Percentiles rank a stretch among this genome's conserved stretches.
phyloP scores from a whole-genome alignment of 2,329 filamentous ascomycete genomes.

The Ceratocystis alfenasii region DNA sequence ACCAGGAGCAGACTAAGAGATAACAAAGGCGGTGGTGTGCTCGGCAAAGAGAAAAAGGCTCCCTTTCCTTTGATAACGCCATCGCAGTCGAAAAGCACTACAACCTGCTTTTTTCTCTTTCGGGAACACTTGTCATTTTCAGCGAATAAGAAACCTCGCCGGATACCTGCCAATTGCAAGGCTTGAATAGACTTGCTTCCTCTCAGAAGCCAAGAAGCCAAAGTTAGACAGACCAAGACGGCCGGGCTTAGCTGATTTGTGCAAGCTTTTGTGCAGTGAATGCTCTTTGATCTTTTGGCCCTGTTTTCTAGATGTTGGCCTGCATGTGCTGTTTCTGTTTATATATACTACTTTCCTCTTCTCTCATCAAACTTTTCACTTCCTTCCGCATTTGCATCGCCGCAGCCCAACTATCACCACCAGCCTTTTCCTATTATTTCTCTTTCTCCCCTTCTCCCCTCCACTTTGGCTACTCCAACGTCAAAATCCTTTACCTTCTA shows the following conservation, averaged over 20 bases:
- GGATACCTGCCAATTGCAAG: neutral
- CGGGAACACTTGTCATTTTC: neutral
- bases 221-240: neutral
- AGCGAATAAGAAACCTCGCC: constrained; percentile 2
- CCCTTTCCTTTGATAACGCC: constrained; percentile 1
- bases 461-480: neutral
- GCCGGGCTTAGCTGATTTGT: neutral
- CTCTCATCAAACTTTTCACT: neutral
- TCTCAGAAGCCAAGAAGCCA: too few species aligned
- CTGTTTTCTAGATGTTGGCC: neutral
- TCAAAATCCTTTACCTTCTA: neutral
- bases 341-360: neutral
- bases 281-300: neutral
- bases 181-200: neutral
- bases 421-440: neutral
- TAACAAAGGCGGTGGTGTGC: constrained; percentile 1
- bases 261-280: neutral
- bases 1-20: neutral
- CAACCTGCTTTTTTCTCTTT: constrained; percentile 2
- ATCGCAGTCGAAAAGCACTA: constrained; percentile 8
- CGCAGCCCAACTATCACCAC: neutral
- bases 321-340: neutral
- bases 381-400: neutral
- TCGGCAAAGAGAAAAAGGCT: neutral
- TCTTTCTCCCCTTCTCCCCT: neutral